Conservation (phyloP, 495 filamentous ascomycete genomes). For the Tuber aestivum region DNA sequence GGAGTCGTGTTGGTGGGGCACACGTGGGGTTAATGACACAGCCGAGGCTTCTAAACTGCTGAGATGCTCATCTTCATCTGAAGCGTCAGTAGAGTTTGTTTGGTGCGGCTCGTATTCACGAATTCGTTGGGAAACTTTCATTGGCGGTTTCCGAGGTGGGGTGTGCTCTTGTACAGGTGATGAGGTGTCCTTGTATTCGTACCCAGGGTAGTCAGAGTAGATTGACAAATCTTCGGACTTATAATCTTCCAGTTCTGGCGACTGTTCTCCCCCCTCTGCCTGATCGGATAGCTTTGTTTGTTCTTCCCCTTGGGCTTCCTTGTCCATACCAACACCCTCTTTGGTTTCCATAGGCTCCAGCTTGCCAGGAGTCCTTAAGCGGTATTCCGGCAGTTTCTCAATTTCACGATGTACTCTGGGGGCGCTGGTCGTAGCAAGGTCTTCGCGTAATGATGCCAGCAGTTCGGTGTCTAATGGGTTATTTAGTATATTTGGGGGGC, state of each 20-base stretch:
- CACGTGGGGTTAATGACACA: conserved; percentile 11
- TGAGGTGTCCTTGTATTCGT: conserved; percentile 11
- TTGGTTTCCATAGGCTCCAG: conserved; percentile 11
- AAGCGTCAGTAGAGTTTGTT: conserved; percentile 19
- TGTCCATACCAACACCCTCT: conserved; percentile 5
- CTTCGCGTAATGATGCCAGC: conserved; percentile 23
- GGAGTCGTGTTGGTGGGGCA: conserved; percentile 12
- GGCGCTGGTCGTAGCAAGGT: conserved; percentile 20
- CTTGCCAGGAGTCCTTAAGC: neutral
- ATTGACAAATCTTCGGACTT: neutral
- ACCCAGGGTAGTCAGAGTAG: conserved; percentile 7
- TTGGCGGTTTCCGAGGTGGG: conserved; percentile 10
- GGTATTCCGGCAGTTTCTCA: conserved; percentile 8
- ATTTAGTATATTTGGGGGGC: neutral
- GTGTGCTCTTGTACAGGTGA: conserved; percentile 8
- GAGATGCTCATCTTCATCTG: conserved; percentile 14
- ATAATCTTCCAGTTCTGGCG: neutral
- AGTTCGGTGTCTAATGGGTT: conserved; percentile 27
- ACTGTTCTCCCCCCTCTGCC: neutral
- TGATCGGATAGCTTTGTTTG: neutral
- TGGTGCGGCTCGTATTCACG: conserved; percentile 17
- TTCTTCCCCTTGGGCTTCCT: neutral
- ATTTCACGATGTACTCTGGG: conserved; percentile 14
- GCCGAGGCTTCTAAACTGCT: conserved; percentile 24
- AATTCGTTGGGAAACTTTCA: conserved; percentile 28